Evolutionary conservation across 768 basidiomycete genomes (phyloP).

Genomic region (Tulasnella sp.): DNA sequence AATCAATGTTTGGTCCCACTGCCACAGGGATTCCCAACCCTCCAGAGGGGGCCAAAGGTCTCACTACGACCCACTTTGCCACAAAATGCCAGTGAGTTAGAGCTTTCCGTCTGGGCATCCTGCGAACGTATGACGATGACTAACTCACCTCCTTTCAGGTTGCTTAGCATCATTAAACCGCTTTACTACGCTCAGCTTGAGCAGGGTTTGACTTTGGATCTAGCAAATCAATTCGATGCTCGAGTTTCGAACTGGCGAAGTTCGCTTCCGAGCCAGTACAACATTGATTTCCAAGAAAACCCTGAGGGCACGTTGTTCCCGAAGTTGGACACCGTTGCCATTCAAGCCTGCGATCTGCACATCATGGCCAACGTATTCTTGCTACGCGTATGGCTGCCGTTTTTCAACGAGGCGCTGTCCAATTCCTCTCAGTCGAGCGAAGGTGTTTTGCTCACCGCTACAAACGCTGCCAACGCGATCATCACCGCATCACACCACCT

Average conservation of each 20-base stretch:
- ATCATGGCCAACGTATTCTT: slow-evolving; percentile 58
- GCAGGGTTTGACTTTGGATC: slow-evolving; percentile 51
- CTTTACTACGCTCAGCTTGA: neutral
- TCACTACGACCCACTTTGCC: slow-evolving; percentile 48
- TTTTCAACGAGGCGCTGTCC: slow-evolving; percentile 43
- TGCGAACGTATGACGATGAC: neutral
- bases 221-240: slow-evolving; percentile 54
- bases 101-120: no score
- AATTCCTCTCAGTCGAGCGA: neutral
- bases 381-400: slow-evolving; percentile 64
- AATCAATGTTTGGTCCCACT: slow-evolving; percentile 48
- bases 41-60: neutral
- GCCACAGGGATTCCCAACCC: slow-evolving; percentile 47
- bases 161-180: slow-evolving; percentile 53
- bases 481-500: slow-evolving; percentile 37
- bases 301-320: slow-evolving; percentile 29
- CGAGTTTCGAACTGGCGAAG: slow-evolving; percentile 53
- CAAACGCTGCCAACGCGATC: slow-evolving; percentile 63
- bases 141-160: neutral
- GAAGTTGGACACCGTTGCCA: slow-evolving; percentile 38
- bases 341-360: slow-evolving; percentile 57
- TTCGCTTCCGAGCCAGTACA: slow-evolving; percentile 49
- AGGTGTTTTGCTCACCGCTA: slow-evolving; percentile 41
- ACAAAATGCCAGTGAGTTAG: slow-evolving; percentile 56
- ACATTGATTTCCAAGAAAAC: slow-evolving; percentile 40